These are phyloP conservation scores for Oropetium thomaeum DNA, from an alignment of 176 grass and related monocot genomes.

Conservation along the genomic window DNA sequence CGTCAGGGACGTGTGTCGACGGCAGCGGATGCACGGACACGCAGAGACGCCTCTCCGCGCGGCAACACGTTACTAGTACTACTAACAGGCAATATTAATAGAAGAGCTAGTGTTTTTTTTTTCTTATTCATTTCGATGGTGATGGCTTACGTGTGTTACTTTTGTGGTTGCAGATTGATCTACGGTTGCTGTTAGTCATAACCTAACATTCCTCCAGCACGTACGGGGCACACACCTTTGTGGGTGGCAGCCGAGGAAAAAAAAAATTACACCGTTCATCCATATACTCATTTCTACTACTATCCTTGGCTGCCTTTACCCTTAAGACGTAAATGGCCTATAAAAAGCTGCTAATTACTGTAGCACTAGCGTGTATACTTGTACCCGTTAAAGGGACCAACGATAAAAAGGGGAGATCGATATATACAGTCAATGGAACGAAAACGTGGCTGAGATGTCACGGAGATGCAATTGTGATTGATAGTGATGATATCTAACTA, in stretches of 20 bases:
- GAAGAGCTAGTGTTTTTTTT: background rate
- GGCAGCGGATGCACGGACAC: background rate
- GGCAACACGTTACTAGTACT: too few species aligned
- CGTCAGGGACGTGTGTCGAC: conserved; percentile 34
- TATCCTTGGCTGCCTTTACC: too few species aligned
- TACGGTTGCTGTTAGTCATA: background rate
- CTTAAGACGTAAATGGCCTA: too few species aligned
- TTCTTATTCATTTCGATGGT: background rate
- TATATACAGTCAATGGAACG: background rate
- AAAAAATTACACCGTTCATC: too few species aligned
- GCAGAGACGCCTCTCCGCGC: background rate
- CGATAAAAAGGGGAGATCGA: background rate
- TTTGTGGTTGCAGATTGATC: background rate
- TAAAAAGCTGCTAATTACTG: too few species aligned
- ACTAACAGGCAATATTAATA: too few species aligned
- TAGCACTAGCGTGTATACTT: too few species aligned
- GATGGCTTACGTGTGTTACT: background rate
- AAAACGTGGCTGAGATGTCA: background rate
- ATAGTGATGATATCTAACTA: background rate
- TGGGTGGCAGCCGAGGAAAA: too few species aligned
- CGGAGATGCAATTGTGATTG: background rate
- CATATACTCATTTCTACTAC: too few species aligned
- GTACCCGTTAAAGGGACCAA: background rate
- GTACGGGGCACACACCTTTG: too few species aligned
- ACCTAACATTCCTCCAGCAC: background rate